These are phyloP conservation scores for Penicillium pancosmium DNA, from an alignment of 495 filamentous ascomycete species.

Conservation along the genomic window DNA sequence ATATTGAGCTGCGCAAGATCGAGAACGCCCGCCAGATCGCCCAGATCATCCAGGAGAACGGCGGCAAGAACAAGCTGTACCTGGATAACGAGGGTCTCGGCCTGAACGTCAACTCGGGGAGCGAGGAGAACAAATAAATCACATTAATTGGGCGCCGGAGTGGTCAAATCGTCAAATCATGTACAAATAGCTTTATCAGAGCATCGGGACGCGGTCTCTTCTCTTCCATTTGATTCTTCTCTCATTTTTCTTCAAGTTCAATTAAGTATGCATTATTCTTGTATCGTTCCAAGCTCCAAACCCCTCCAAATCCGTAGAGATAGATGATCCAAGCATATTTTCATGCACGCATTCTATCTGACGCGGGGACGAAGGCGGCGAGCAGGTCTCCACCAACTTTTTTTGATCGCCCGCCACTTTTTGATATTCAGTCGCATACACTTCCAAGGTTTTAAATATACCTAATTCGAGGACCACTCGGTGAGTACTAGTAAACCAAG, in stretches of 20 bases:
- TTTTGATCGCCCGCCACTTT: conserved; percentile 21
- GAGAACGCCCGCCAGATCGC: conserved; percentile 94
- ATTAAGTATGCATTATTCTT: background rate
- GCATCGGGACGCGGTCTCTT: conserved; percentile 45
- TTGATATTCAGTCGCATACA: background rate
- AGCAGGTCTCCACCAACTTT: conserved; percentile 23
- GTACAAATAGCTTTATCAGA: conserved; percentile 50
- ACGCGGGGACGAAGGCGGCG: conserved; percentile 41
- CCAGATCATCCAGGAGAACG: conserved; percentile 75
- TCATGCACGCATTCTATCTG: background rate
- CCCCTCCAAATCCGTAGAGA: no score
- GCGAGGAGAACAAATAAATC: conserved; percentile 39
- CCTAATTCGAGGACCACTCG: background rate
- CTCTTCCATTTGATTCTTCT: conserved; percentile 29
- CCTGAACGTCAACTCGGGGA: conserved; percentile 75
- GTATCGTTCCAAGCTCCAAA: background rate
- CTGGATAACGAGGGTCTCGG: conserved; percentile 88
- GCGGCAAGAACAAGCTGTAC: conserved; percentile 91
- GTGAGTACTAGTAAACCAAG: background rate
- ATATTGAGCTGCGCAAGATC: conserved; percentile 95
- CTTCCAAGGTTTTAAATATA: no score
- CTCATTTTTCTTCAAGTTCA: background rate
- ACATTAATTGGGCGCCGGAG: conserved; percentile 32
- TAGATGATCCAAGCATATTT: no score
- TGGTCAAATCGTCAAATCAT: conserved; percentile 38